phyloP scores from a whole-genome alignment of 179 eudicot species.

The Spergularia azorica region DNA sequence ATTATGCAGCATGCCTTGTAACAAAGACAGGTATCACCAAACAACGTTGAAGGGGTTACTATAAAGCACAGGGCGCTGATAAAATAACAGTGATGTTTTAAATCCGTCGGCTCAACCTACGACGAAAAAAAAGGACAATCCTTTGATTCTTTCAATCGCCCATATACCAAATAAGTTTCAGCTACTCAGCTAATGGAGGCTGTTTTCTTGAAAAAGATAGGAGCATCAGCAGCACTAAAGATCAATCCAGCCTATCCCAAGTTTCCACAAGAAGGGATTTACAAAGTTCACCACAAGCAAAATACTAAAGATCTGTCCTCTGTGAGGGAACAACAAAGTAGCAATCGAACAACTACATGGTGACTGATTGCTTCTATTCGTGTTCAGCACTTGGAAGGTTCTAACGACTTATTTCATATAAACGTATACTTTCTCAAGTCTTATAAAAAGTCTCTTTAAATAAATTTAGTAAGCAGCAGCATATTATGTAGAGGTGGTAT shows the following conservation, averaged over 20 bases:
- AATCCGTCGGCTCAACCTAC: too few species aligned
- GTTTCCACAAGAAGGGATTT: neutral
- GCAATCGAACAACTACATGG: neutral
- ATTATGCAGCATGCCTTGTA: too few species aligned
- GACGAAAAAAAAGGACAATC: too few species aligned
- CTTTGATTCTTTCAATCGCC: too few species aligned
- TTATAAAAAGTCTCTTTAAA: neutral
- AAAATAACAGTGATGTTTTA: too few species aligned
- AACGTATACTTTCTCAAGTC: neutral
- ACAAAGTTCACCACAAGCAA: neutral
- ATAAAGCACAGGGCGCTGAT: too few species aligned
- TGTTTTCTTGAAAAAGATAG: neutral
- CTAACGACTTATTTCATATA: neutral
- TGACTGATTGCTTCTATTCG: neutral
- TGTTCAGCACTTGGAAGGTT: neutral
- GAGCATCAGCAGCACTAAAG: neutral
- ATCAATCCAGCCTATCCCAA: neutral
- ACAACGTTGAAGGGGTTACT: too few species aligned
- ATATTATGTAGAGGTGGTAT: neutral
- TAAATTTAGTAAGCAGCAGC: conserved; percentile 12
- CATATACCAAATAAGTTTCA: neutral
- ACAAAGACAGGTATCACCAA: too few species aligned
- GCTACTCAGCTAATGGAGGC: neutral
- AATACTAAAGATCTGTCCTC: neutral
- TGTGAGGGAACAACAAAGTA: neutral